Evolutionary conservation across 2,329 filamentous ascomycete genomes (phyloP).

Genomic region (Aspergillus vadensis): DNA sequence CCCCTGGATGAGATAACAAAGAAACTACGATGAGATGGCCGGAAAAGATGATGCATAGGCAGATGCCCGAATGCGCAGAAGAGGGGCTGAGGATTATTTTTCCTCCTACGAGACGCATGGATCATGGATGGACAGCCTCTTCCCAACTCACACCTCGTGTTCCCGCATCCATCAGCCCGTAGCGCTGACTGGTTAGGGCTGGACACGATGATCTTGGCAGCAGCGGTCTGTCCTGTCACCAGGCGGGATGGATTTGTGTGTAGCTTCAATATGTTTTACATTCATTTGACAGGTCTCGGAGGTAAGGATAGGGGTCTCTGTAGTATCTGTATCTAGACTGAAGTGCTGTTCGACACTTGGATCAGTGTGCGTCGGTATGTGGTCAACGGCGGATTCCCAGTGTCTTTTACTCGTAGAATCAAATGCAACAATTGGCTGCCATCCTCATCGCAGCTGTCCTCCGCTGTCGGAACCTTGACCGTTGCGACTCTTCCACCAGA

Average conservation of each 20-base stretch:
- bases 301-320: too few relatives aligned
- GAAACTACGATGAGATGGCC: neutral
- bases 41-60: too few relatives aligned
- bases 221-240: neutral
- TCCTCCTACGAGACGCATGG: too few relatives aligned
- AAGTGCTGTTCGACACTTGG: conserved; percentile 3
- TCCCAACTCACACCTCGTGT: conserved; percentile 4
- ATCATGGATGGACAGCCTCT: neutral
- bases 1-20: too few relatives aligned
- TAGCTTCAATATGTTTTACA: neutral
- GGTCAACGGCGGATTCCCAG: neutral
- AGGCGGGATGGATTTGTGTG: neutral
- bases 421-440: conserved; percentile 3
- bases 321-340: neutral
- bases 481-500: neutral
- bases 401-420: conserved; percentile 4
- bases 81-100: neutral
- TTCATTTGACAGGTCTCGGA: neutral
- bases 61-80: neutral
- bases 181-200: conserved; percentile 9
- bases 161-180: neutral
- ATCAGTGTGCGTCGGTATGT: conserved; percentile 5
- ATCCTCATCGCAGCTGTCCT: neutral
- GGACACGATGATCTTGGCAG: neutral
- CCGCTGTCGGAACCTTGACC: neutral